These are phyloP conservation scores for Tylopilus cervinicoccineus DNA, from an alignment of 768 basidiomycete genomes.

Conservation along the genomic window DNA sequence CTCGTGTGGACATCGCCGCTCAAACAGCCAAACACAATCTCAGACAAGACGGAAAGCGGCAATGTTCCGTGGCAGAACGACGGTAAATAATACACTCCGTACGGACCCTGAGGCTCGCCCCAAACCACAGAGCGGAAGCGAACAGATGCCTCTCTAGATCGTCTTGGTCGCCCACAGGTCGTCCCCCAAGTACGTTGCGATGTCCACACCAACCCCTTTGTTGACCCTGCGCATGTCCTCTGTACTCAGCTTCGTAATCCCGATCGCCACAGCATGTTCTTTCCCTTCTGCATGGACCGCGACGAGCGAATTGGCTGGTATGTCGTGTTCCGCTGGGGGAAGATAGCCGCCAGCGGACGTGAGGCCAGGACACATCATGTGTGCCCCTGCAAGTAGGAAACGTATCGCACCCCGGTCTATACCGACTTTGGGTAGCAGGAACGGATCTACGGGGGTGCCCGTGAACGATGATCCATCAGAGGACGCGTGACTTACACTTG, in stretches of 20 bases:
- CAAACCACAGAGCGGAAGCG: neutral
- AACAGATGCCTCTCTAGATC: constrained; percentile 49
- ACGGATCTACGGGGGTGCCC: constrained; percentile 65
- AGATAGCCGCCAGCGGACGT: constrained; percentile 90
- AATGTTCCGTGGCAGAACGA: constrained; percentile 13
- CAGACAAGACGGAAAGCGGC: constrained; percentile 1
- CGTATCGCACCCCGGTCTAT: constrained; percentile 98
- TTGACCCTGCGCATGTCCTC: constrained; percentile 90
- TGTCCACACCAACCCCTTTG: constrained; percentile 89
- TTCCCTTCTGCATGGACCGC: constrained; percentile 96
- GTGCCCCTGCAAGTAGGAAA: constrained; percentile 88
- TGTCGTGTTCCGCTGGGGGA: constrained; percentile 63
- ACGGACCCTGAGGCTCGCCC: neutral
- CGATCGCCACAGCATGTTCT: constrained; percentile 85
- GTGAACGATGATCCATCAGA: neutral
- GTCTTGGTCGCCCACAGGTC: constrained; percentile 76
- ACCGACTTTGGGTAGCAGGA: constrained; percentile 80
- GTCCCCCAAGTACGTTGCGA: constrained; percentile 81
- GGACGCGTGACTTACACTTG: constrained; percentile 60
- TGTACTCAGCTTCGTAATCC: constrained; percentile 73
- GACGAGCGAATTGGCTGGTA: constrained; percentile 75
- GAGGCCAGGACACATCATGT: constrained; percentile 97
- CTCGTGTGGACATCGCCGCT: neutral
- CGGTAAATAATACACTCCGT: neutral
- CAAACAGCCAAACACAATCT: neutral